These are phyloP conservation scores for Neurospora intermedia DNA, from an alignment of 495 filamentous ascomycete species.

Conservation along the genomic window DNA sequence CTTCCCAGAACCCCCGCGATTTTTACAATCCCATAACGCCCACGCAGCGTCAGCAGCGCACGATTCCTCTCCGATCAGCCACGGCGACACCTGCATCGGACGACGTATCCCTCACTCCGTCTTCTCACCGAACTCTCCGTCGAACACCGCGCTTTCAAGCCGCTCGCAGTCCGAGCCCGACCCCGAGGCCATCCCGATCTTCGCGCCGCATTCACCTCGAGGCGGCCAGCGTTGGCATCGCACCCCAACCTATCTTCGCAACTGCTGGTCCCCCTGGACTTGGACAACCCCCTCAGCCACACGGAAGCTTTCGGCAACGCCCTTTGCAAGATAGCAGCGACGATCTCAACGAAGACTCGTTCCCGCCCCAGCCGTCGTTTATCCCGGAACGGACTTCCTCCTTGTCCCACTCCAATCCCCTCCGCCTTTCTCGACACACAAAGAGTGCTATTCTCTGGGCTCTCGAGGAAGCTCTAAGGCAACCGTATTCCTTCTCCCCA, in stretches of 20 bases:
- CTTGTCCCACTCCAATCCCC: constrained; percentile 9
- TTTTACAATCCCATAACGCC: constrained; percentile 28
- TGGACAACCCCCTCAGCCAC: background rate
- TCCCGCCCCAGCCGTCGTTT: constrained; percentile 19
- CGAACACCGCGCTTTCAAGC: constrained; percentile 37
- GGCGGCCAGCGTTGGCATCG: constrained; percentile 24
- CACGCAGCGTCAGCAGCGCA: constrained; percentile 36
- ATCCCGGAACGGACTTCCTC: constrained; percentile 10
- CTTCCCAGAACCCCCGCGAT: constrained; percentile 34
- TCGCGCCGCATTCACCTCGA: constrained; percentile 24
- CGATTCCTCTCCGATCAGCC: constrained; percentile 20
- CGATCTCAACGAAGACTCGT: constrained; percentile 23
- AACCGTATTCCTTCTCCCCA: constrained; percentile 72
- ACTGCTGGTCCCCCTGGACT: constrained; percentile 13
- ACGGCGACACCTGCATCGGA: constrained; percentile 16
- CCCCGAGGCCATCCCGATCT: constrained; percentile 22
- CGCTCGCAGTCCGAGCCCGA: constrained; percentile 33
- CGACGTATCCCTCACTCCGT: constrained; percentile 27
- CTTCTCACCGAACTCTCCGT: constrained; percentile 32
- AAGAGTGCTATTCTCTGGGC: constrained; percentile 73
- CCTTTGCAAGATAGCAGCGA: constrained; percentile 36
- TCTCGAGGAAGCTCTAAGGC: constrained; percentile 81
- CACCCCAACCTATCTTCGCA: constrained; percentile 23
- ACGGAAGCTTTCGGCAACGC: constrained; percentile 17
- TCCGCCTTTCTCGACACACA: constrained; percentile 35